These are phyloP conservation scores for Candida silvicultrix DNA, from an alignment of 805 yeast genomes.

Conservation along the genomic window DNA sequence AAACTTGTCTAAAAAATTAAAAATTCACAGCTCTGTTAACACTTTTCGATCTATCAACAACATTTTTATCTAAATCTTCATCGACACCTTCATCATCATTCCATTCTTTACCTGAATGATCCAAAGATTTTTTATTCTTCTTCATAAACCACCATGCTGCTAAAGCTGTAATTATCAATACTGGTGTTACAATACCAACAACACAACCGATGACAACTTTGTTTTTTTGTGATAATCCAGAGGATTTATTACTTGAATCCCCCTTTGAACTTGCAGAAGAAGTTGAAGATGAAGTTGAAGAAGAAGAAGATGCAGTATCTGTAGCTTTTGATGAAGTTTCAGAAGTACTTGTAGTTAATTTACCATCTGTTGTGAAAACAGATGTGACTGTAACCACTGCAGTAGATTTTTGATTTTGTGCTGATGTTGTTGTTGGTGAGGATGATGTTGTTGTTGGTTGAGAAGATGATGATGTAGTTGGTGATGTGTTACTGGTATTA, in stretches of 20 bases:
- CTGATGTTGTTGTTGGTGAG: constrained; percentile 12
- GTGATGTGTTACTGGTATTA: constrained; percentile 9
- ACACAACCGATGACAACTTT: constrained; percentile 62
- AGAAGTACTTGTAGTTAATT: constrained; percentile 18
- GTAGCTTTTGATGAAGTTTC: constrained; percentile 18
- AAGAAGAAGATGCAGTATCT: constrained; percentile 15
- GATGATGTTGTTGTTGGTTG: constrained; percentile 6
- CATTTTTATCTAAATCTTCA: neutral
- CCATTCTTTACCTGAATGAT: constrained; percentile 23
- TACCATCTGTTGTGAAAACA: constrained; percentile 23
- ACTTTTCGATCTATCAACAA: neutral
- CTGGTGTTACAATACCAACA: constrained; percentile 66
- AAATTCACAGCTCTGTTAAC: neutral
- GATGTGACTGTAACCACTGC: constrained; percentile 28
- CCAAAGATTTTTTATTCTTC: constrained; percentile 11
- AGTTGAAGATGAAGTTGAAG: neutral
- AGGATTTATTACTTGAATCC: neutral
- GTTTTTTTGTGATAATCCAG: constrained; percentile 42
- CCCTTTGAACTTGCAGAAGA: neutral
- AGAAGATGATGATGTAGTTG: constrained; percentile 12
- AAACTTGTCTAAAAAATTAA: neutral
- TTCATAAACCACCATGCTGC: constrained; percentile 13
- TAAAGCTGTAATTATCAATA: constrained; percentile 23
- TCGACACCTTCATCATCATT: neutral
- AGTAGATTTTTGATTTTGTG: constrained; percentile 13